Evolutionary conservation across 78 protist species (phyloP), one percentile per base, ranked within the genome.

Genomic region (Goniomonas avonlea): DNA sequence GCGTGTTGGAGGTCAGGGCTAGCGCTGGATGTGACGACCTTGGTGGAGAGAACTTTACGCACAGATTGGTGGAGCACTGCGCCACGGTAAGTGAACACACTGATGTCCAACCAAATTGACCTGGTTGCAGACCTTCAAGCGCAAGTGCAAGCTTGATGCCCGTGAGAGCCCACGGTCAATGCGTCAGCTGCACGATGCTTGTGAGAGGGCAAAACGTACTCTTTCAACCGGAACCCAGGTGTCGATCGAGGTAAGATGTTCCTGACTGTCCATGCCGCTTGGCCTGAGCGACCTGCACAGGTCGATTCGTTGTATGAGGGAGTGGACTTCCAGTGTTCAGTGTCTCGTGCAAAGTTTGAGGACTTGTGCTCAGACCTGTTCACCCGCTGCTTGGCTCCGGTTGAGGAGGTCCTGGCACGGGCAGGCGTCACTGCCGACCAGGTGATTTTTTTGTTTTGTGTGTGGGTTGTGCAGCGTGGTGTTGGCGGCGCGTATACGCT

Each of bases 1-100:
- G 98, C 53, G 94, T 95, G 25, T 98, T 96, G 71, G 98, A 96
- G 87, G 99, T 98, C n/a, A 47, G 82, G 60, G 95, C 99, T 38
- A 97, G 99, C 50, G 69, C 50, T 82, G 99, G 99, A 0, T 85
- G 87, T 84, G 85, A 91, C 21, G 90, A 86, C 45, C 81, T 90
- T 48, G 93, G 93, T 0, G 93, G 93, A 31, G 88, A 85, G 78
- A 87, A 87, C 66, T 58, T 90, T 32, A 91, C 86, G 78, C 1
- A 56, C 77, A 87, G 91, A 47, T 53, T 94, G 48, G 96, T 92
- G 81, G 81, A 89, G 75, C 86, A 90, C 87, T 92, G 91, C 56
- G 80, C 78, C 2, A 48, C 47, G 23, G 90, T n/a, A n/a, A n/a
- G n/a, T n/a, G n/a, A n/a, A n/a, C n/a, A n/a, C n/a, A n/a, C n/a